Evolutionary conservation across 768 basidiomycete genomes (phyloP).

Genomic region (Boletellus emodensis): DNA sequence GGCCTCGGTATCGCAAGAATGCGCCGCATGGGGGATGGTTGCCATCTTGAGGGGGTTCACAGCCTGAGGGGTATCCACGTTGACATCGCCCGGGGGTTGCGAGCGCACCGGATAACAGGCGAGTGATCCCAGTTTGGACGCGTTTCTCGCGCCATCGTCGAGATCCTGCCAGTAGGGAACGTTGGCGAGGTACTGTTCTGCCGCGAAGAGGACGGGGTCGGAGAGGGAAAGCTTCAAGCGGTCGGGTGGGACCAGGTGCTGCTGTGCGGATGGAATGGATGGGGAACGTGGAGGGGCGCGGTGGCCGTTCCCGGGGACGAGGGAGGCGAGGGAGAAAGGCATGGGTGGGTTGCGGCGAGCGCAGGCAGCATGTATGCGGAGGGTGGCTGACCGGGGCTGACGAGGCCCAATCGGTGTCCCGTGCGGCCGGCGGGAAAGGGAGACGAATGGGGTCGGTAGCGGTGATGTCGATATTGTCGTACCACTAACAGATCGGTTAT

Average conservation of each 20-base stretch:
- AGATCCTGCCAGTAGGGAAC: background rate
- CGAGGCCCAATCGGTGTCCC: background rate
- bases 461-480: slow-evolving; percentile 22
- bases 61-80: background rate
- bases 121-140: background rate
- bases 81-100: background rate
- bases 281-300: background rate
- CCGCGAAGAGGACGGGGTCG: slow-evolving; percentile 21
- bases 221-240: slow-evolving; percentile 21
- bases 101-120: background rate
- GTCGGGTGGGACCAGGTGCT: slow-evolving; percentile 9
- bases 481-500: slow-evolving; percentile 27
- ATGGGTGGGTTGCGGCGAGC: too few species aligned
- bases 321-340: too few species aligned
- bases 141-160: background rate
- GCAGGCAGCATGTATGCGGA: too few species aligned
- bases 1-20: background rate
- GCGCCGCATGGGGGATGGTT: background rate
- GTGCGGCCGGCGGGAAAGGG: too few species aligned
- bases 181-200: slow-evolving; percentile 11
- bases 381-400: background rate
- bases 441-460: too few species aligned
- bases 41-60: background rate
- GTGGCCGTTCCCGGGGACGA: background rate
- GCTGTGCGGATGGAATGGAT: too few species aligned